Percentiles rank a stretch among this genome's conserved stretches.
Evolutionary conservation across 495 filamentous ascomycete species (phyloP).

Genomic region (Durotheca rogersii): DNA sequence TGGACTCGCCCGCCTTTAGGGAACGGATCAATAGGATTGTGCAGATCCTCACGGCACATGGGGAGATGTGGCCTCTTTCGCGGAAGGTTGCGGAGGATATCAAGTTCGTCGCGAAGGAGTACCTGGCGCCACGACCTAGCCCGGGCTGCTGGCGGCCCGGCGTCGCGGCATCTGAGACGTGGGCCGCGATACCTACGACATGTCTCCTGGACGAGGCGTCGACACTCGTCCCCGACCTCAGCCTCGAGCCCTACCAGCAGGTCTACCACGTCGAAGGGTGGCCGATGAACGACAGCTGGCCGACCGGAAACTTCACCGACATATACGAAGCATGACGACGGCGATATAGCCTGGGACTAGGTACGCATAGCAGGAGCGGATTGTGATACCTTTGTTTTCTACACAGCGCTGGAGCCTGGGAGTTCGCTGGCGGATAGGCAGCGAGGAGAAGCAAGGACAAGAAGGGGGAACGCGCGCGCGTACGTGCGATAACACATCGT

Average conservation of each 20-base stretch:
- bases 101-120: slow-evolving; percentile 54
- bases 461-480: background rate
- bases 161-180: slow-evolving; percentile 21
- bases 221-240: slow-evolving; percentile 8
- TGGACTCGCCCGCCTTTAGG: slow-evolving; percentile 60
- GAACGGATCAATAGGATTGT: slow-evolving; percentile 65
- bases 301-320: slow-evolving; percentile 19
- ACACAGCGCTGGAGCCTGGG: slow-evolving; percentile 16
- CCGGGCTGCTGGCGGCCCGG: slow-evolving; percentile 18
- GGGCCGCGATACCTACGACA: slow-evolving; percentile 17
- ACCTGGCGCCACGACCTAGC: slow-evolving; percentile 19
- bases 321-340: slow-evolving; percentile 25
- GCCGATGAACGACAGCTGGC: slow-evolving; percentile 22
- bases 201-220: slow-evolving; percentile 13
- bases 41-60: slow-evolving; percentile 64
- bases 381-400: background rate
- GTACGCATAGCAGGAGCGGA: slow-evolving; percentile 3
- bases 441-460: background rate
- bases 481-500: too few relatives aligned
- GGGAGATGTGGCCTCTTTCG: slow-evolving; percentile 66
- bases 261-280: slow-evolving; percentile 22
- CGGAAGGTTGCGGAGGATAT: slow-evolving; percentile 62
- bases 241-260: slow-evolving; percentile 25
- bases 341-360: background rate
- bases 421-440: slow-evolving; percentile 10